These are phyloP conservation scores for Heterobasidion annosum DNA, from an alignment of 1,284 basidiomycete genomes.

Conservation along the genomic window DNA sequence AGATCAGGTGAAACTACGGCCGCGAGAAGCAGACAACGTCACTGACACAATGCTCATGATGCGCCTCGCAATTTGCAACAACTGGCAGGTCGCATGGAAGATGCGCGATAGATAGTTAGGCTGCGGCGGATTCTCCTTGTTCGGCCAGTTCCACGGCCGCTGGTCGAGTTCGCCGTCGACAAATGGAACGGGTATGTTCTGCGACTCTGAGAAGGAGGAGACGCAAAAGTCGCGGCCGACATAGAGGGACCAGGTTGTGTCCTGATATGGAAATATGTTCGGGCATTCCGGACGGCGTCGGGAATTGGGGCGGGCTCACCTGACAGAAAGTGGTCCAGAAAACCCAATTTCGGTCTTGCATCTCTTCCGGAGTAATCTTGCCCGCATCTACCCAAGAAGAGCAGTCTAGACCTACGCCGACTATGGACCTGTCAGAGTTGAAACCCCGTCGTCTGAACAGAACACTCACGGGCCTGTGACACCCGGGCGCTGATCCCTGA, in stretches of 20 bases:
- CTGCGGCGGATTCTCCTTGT: conserved; percentile 25
- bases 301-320: conserved; percentile 15
- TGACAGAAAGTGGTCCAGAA: conserved; percentile 46
- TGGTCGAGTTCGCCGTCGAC: conserved; percentile 36
- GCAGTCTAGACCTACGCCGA: conserved; percentile 50
- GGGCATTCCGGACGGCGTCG: neutral
- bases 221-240: conserved; percentile 50
- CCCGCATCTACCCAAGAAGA: conserved; percentile 44
- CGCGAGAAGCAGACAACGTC: neutral
- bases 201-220: conserved; percentile 23
- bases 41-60: conserved; percentile 57
- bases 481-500: conserved; percentile 45
- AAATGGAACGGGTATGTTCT: conserved; percentile 32
- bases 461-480: conserved; percentile 27
- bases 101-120: conserved; percentile 40
- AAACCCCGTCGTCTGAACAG: neutral
- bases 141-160: conserved; percentile 32
- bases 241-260: conserved; percentile 51
- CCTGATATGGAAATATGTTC: conserved; percentile 19
- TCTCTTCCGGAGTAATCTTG: conserved; percentile 34
- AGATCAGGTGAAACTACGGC: neutral
- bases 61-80: conserved; percentile 43
- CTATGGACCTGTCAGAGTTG: conserved; percentile 18
- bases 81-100: conserved; percentile 43
- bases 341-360: conserved; percentile 47